A percentile compares a stretch with the other conserved stretches of the same genome.
Conservation (phyloP, 2,329 filamentous ascomycete genomes). For the Cercospora sesami region DNA sequence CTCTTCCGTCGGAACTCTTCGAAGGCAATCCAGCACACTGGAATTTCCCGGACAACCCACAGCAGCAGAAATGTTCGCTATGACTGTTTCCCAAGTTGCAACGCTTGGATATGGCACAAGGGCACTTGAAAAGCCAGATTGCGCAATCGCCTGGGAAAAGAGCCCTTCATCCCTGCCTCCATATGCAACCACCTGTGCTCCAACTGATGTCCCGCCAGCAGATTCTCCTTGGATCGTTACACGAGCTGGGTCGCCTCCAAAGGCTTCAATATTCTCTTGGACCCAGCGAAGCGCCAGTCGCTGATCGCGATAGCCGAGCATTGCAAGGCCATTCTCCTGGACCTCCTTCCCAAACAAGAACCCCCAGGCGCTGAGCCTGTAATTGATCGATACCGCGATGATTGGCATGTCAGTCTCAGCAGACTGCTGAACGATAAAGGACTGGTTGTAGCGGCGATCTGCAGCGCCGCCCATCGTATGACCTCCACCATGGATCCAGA, state of each 20-base stretch:
- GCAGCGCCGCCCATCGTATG: constrained; percentile 27
- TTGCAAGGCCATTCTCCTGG: constrained; percentile 55
- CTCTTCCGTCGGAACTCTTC: constrained; percentile 23
- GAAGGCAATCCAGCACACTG: constrained; percentile 41
- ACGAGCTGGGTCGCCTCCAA: constrained; percentile 31
- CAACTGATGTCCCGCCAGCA: constrained; percentile 48
- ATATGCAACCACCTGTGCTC: constrained; percentile 55
- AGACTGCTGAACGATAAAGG: constrained; percentile 35
- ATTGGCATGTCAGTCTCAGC: constrained; percentile 41
- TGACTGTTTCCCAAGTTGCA: constrained; percentile 30
- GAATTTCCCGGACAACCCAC: constrained; percentile 27
- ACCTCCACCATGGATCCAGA: constrained; percentile 32
- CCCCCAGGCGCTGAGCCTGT: constrained; percentile 66
- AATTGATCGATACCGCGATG: constrained; percentile 61
- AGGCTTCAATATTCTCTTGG: constrained; percentile 35
- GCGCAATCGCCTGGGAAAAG: constrained; percentile 55
- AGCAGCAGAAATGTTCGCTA: constrained; percentile 32
- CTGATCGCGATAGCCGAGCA: constrained; percentile 40
- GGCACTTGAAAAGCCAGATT: constrained; percentile 48
- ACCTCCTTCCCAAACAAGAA: constrained; percentile 62
- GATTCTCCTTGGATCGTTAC: constrained; percentile 35
- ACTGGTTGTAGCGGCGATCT: constrained; percentile 34
- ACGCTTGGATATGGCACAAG: constrained; percentile 22
- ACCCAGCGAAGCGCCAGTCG: constrained; percentile 48
- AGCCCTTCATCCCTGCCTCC: constrained; percentile 56